phyloP scores from a whole-genome alignment of 257 asterid genomes.

The Forsythia suspensa region DNA sequence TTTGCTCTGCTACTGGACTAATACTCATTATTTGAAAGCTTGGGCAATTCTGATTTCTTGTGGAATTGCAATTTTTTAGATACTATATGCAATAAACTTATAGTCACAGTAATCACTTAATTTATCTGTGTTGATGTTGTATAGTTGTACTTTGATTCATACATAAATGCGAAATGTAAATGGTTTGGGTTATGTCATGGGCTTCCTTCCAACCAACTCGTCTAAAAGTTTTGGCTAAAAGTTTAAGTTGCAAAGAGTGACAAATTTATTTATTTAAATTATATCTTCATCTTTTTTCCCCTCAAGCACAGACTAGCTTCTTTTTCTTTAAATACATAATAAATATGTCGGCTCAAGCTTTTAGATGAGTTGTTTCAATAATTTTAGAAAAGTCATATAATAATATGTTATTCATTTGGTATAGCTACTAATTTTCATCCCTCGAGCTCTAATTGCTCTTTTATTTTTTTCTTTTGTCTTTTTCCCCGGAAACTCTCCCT shows the following conservation, averaged over 20 bases:
- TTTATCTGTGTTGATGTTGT: not conserved
- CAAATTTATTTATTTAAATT: no score
- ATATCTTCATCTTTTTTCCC: no score
- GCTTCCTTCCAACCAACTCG: not conserved
- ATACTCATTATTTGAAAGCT: no score
- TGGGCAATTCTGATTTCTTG: not conserved
- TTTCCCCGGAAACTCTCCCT: not conserved
- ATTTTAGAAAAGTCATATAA: no score
- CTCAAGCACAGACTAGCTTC: no score
- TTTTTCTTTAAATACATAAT: no score
- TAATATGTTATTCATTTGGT: not conserved
- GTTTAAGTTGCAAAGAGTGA: not conserved
- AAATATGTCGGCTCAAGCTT: no score
- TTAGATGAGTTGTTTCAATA: not conserved
- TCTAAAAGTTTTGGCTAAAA: no score
- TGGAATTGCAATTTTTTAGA: no score
- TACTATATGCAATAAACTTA: no score
- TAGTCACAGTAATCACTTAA: not conserved
- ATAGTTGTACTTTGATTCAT: not conserved
- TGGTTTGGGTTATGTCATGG: not conserved
- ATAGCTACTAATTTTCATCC: not conserved
- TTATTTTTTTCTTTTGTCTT: not conserved
- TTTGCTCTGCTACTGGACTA: no score
- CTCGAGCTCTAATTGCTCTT: constrained; percentile 11
- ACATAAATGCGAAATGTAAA: not conserved